These are phyloP conservation scores for Sporisorium iseilematis-ciliati DNA, from an alignment of 1,284 basidiomycete genomes.

Conservation along the genomic window DNA sequence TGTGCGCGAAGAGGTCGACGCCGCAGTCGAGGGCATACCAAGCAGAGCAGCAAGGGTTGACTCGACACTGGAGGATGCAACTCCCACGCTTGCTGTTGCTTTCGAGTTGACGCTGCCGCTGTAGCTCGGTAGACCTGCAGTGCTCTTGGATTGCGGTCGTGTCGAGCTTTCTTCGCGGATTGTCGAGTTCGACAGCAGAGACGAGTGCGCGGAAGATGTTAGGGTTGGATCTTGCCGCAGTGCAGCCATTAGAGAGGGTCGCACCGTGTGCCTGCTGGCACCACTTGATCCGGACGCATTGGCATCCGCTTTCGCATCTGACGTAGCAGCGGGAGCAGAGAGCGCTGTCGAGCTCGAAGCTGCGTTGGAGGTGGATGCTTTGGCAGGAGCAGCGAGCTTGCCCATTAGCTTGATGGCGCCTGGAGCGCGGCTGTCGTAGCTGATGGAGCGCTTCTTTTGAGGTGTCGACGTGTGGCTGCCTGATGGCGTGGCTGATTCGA, in stretches of 20 bases:
- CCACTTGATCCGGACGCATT: slow-evolving; percentile 2
- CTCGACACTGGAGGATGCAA: slow-evolving; percentile 22
- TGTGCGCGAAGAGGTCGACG: slow-evolving; percentile 31
- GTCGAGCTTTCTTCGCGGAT: not conserved
- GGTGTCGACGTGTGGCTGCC: slow-evolving; percentile 18
- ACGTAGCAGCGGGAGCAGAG: slow-evolving; percentile 2
- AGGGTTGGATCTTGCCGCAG: slow-evolving; percentile 19
- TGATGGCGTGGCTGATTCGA: not conserved
- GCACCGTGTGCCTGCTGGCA: slow-evolving; percentile 8
- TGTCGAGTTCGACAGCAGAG: not conserved
- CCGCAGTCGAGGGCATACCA: slow-evolving; percentile 38
- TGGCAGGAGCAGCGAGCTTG: slow-evolving; percentile 19
- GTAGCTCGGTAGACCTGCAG: slow-evolving; percentile 23
- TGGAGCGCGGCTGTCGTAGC: slow-evolving; percentile 32
- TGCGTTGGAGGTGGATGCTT: slow-evolving; percentile 17
- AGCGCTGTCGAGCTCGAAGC: not conserved
- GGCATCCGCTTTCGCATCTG: not conserved
- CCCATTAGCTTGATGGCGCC: slow-evolving; percentile 26
- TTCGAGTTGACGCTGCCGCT: slow-evolving; percentile 8
- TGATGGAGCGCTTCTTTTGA: slow-evolving; percentile 45
- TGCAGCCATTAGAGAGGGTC: slow-evolving; percentile 40
- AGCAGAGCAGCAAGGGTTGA: slow-evolving; percentile 43
- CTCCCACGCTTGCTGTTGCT: slow-evolving; percentile 8
- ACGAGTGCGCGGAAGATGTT: slow-evolving; percentile 1
- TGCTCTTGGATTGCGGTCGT: not conserved